Evolutionary conservation across 2,329 filamentous ascomycete genomes (phyloP).

Genomic region (Microsporum audouinii): DNA sequence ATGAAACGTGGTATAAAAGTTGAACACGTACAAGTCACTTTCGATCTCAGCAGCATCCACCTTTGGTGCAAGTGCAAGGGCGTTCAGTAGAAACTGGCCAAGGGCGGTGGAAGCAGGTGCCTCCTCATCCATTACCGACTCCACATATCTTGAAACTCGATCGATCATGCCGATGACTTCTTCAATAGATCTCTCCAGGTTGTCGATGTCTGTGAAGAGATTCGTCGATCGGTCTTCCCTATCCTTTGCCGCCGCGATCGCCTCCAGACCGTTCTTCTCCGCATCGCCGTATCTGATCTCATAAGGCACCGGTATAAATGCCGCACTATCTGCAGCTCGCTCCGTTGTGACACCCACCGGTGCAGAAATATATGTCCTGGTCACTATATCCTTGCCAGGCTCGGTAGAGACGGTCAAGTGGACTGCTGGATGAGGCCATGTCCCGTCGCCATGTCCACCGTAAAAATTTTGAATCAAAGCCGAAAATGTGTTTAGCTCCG

Average conservation of each 20-base stretch:
- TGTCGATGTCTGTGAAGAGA: constrained; percentile 79
- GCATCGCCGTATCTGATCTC: constrained; percentile 80
- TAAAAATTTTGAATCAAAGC: constrained; percentile 99
- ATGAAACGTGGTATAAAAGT: constrained; percentile 1
- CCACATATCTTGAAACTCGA: constrained; percentile 82
- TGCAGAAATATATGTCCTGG: constrained; percentile 86
- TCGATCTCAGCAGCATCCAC: constrained; percentile 84
- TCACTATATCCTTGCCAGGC: constrained; percentile 77
- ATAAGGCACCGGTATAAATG: constrained; percentile 95
- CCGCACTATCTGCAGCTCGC: constrained; percentile 86
- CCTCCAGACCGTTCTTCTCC: constrained; percentile 65
- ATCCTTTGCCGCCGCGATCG: constrained; percentile 73
- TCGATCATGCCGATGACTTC: constrained; percentile 83
- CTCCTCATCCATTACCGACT: constrained; percentile 80
- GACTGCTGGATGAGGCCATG: constrained; percentile 92
- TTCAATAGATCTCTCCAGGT: constrained; percentile 72
- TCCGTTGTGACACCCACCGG: constrained; percentile 92
- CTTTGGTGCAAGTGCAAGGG: constrained; percentile 86
- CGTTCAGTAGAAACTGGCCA: constrained; percentile 90
- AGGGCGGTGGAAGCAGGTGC: constrained; percentile 78
- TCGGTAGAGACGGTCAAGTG: constrained; percentile 91
- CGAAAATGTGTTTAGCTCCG: constrained; percentile 95
- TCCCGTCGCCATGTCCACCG: constrained; percentile 89
- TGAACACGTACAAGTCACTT: constrained; percentile 63
- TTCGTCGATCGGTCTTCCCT: constrained; percentile 60